Evolutionary conservation across 2,329 filamentous ascomycete species (phyloP).

Genomic region (Apiospora aurea): DNA sequence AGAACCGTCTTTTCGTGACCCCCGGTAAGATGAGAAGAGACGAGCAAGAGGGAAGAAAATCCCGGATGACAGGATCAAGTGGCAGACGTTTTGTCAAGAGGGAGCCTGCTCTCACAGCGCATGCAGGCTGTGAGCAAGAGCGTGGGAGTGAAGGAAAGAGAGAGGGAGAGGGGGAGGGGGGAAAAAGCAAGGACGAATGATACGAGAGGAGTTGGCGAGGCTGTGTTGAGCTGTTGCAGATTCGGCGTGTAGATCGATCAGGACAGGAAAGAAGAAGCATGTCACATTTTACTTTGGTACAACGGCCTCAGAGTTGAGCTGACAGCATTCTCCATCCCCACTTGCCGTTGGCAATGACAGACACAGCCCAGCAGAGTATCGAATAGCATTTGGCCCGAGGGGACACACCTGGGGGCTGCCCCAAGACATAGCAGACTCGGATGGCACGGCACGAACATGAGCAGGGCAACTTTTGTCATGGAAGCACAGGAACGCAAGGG

Average conservation of each 20-base stretch:
- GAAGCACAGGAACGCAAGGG: neutral
- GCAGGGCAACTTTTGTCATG: neutral
- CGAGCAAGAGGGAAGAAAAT: slow-evolving; percentile 22
- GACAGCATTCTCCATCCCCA: neutral
- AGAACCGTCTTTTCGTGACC: neutral
- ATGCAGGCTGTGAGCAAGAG: slow-evolving; percentile 12
- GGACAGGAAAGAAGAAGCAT: neutral
- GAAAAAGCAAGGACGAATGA: neutral
- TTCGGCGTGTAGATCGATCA: neutral
- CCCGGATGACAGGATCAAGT: neutral
- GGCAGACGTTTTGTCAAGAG: slow-evolving; percentile 14
- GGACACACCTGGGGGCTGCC: neutral
- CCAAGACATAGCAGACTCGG: neutral
- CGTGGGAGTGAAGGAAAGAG: neutral
- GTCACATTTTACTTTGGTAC: neutral
- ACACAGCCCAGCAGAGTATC: neutral
- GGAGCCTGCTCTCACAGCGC: slow-evolving; percentile 4
- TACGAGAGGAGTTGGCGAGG: neutral
- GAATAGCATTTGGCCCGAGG: neutral
- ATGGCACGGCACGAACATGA: slow-evolving; percentile 1
- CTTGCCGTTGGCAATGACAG: neutral
- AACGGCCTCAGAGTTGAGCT: neutral
- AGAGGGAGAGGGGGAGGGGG: neutral
- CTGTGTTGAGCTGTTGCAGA: slow-evolving; percentile 4
- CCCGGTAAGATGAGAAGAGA: neutral